Conservation (phyloP, 768 basidiomycete species). For the Pleurotus tuoliensis region DNA sequence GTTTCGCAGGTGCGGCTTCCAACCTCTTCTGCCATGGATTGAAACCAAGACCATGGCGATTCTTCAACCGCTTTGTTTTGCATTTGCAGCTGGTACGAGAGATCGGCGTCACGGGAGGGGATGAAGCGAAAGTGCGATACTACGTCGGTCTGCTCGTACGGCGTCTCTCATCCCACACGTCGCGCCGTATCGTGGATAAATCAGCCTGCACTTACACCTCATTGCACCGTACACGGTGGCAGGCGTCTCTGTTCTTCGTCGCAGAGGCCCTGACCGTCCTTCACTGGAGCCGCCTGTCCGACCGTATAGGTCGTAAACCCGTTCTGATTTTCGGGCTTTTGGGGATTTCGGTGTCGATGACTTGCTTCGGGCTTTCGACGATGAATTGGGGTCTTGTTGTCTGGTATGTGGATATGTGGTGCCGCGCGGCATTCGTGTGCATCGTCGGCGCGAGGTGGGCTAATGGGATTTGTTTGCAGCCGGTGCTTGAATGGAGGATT, state of each 20-base stretch:
- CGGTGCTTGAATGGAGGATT: slow-evolving; percentile 54
- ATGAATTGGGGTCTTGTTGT: slow-evolving; percentile 51
- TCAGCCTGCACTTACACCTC: too few species aligned
- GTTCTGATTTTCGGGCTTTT: slow-evolving; percentile 52
- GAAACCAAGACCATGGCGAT: not conserved
- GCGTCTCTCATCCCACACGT: slow-evolving; percentile 9
- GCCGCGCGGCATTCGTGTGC: not conserved
- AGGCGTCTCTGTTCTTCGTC: slow-evolving; percentile 61
- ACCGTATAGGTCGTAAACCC: slow-evolving; percentile 59
- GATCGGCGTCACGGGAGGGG: slow-evolving; percentile 48
- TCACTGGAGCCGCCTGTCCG: slow-evolving; percentile 62
- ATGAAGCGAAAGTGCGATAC: slow-evolving; percentile 50
- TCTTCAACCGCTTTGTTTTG: not conserved
- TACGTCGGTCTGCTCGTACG: slow-evolving; percentile 66
- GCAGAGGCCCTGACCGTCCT: slow-evolving; percentile 55
- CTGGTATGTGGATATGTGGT: slow-evolving; percentile 27
- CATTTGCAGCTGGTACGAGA: slow-evolving; percentile 34
- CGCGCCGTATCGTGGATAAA: not conserved
- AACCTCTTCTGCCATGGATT: not conserved
- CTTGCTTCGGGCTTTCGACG: slow-evolving; percentile 54
- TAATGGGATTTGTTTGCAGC: slow-evolving; percentile 10
- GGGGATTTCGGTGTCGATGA: slow-evolving; percentile 53
- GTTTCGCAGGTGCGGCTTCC: slow-evolving; percentile 52
- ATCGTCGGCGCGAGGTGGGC: too few species aligned
- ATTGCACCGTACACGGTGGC: too few species aligned